Evolutionary conservation across 805 yeast species (phyloP).

Genomic region (Saccharomycodes ludwigii): DNA sequence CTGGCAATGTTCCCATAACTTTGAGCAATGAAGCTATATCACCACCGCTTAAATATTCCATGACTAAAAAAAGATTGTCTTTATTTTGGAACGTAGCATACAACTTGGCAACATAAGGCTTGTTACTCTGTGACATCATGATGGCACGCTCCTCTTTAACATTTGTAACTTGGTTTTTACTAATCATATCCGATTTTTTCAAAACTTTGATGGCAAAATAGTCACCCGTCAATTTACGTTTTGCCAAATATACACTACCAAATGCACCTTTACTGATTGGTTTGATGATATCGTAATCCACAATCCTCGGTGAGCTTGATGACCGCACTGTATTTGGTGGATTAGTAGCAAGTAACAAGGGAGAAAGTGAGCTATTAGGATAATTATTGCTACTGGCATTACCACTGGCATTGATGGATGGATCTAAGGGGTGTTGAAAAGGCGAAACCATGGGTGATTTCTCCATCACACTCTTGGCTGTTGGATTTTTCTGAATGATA

Average conservation of each 20-base stretch:
- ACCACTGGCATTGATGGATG: too few species aligned
- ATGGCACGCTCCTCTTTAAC: conserved; percentile 93
- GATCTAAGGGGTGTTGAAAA: conserved; percentile 35
- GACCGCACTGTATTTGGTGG: too few species aligned
- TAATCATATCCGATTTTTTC: conserved; percentile 89
- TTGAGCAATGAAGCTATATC: conserved; percentile 82
- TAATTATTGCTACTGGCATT: too few species aligned
- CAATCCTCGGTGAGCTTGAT: conserved; percentile 49
- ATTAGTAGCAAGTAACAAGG: conserved; percentile 58
- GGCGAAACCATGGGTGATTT: conserved; percentile 51
- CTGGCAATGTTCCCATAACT: conserved; percentile 71
- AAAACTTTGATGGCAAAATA: conserved; percentile 89
- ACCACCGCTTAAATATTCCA: conserved; percentile 96
- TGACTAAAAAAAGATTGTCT: conserved; percentile 79
- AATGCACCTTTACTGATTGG: conserved; percentile 97
- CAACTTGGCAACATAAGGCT: conserved; percentile 84
- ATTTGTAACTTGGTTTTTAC: conserved; percentile 90
- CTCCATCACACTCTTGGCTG: conserved; percentile 15
- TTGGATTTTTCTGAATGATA: conserved; percentile 43
- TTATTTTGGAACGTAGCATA: conserved; percentile 81
- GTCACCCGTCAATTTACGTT: conserved; percentile 79
- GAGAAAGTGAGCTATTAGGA: conserved; percentile 63
- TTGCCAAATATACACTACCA: conserved; percentile 86
- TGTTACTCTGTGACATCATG: conserved; percentile 93
- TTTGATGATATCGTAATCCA: conserved; percentile 80